Percentiles rank a stretch among this genome's conserved stretches.
Conservation (phyloP, 2,329 filamentous ascomycete species). For the Cadophora malorum region DNA sequence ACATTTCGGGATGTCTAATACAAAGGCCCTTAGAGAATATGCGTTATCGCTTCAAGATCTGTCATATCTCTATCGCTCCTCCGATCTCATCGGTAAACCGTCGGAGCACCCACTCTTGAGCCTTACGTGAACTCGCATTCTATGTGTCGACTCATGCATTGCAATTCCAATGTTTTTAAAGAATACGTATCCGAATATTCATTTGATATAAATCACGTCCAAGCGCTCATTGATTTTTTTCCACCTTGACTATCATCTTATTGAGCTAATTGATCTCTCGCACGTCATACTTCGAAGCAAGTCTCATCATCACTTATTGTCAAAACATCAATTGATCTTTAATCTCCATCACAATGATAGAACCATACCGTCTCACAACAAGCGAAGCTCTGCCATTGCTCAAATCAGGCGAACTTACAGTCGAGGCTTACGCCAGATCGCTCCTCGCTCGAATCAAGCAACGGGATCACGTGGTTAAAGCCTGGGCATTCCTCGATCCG, state of each 20-base stretch:
- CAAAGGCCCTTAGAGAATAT: background rate
- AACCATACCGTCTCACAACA: slow-evolving; percentile 51
- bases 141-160: background rate
- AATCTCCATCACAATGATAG: slow-evolving; percentile 37
- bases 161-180: background rate
- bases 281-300: background rate
- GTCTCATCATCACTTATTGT: background rate
- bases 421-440: slow-evolving; percentile 56
- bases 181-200: background rate
- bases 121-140: slow-evolving; percentile 13
- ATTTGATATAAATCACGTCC: background rate
- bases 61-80: slow-evolving; percentile 8
- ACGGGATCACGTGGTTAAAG: slow-evolving; percentile 54
- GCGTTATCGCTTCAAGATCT: slow-evolving; percentile 2
- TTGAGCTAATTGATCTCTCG: background rate
- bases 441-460: slow-evolving; percentile 53
- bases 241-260: background rate
- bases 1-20: too few species aligned
- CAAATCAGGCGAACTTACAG: slow-evolving; percentile 51
- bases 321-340: background rate
- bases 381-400: slow-evolving; percentile 50
- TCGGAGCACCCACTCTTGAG: slow-evolving; percentile 19
- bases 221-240: background rate
- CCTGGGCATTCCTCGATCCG: slow-evolving; percentile 57
- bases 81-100: slow-evolving; percentile 15